Evolutionary conservation across 805 yeast genomes (phyloP), one percentile per base, ranked within the genome.

Genomic region (Candida germanica): DNA sequence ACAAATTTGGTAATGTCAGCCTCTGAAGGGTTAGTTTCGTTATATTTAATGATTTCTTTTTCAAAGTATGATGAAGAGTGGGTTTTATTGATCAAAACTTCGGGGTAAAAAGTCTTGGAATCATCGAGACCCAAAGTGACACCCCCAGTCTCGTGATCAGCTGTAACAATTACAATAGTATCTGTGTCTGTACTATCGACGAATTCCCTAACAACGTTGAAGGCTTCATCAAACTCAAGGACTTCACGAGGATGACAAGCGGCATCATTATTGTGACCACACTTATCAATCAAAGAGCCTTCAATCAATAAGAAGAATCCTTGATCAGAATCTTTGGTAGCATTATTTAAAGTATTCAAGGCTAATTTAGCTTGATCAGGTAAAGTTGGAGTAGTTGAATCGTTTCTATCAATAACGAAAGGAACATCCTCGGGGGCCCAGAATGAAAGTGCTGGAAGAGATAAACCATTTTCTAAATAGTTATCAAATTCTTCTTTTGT

Each of bases 121-220:
- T 27, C 38, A 19, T 35, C 36, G 19, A 14, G 14, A 22, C 33
- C 42, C 25, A 39, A 39, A 22, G 42, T 31, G 11, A 89, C 70
- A 0, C 97, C 98, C 44, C 98, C 98, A 17, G 97, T 89, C 58
- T 89, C 98, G 65, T 89, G 98, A 58, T 89, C 97, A 16, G 94
- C 83, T 2, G 96, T 87, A 17, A 91, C 79, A 27, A 89, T 68
- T 26, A 87, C 73, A 29, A 83, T 67, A 3, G 96, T 87, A 48
- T 87, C 96, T 9, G 75, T 79, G 33, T 83, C 87, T 2, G 83
- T 53, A 6, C 69, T 54, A 47, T 82, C 79, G 25, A 83, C 85
- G 56, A 78, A 87, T 27, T 84, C 77, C 35, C 77, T 60, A 2
- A 82, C 95, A 8, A 86, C 83, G 42, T 73, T 59, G 62, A 85